phyloP scores from a whole-genome alignment of 177 flowering plant species.

The Tripterygium wilfordii region DNA sequence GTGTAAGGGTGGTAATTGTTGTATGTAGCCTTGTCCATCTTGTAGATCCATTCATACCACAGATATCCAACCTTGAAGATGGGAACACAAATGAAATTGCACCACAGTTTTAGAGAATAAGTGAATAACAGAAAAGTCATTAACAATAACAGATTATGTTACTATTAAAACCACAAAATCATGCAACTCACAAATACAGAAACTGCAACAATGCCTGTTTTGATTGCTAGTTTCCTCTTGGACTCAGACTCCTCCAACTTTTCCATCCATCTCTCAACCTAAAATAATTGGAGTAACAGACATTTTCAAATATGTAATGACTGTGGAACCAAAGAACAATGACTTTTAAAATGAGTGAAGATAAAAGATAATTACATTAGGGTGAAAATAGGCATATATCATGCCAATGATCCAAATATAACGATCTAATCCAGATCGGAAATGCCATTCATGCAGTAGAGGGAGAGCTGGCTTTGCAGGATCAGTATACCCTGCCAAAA shows the following conservation, averaged over 20 bases:
- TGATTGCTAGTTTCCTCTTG: slow-evolving; percentile 56
- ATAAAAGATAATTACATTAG: slow-evolving; percentile 52
- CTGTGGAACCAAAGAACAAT: too few species aligned
- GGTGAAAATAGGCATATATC: slow-evolving; percentile 95
- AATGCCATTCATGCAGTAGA: slow-evolving; percentile 90
- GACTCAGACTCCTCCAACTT: slow-evolving; percentile 85
- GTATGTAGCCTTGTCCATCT: slow-evolving; percentile 85
- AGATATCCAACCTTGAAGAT: slow-evolving; percentile 71
- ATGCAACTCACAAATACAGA: slow-evolving; percentile 52
- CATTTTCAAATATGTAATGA: too few species aligned
- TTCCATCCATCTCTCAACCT: slow-evolving; percentile 98
- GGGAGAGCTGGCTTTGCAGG: slow-evolving; percentile 77
- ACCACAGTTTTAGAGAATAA: background rate
- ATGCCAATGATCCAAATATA: slow-evolving; percentile 97
- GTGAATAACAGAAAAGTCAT: background rate
- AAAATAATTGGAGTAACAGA: slow-evolving; percentile 4
- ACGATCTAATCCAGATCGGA: slow-evolving; percentile 97
- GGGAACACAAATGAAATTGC: background rate
- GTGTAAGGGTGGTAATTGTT: slow-evolving; percentile 93
- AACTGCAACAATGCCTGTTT: slow-evolving; percentile 51
- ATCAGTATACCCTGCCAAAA: slow-evolving; percentile 68
- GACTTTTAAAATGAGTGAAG: background rate
- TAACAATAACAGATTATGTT: background rate
- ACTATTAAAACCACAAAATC: slow-evolving; percentile 1
- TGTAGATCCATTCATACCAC: slow-evolving; percentile 93